Base-by-base conservation (phyloP, 768 basidiomycete species). In the Xerocomus brunneocitrinus region DNA sequence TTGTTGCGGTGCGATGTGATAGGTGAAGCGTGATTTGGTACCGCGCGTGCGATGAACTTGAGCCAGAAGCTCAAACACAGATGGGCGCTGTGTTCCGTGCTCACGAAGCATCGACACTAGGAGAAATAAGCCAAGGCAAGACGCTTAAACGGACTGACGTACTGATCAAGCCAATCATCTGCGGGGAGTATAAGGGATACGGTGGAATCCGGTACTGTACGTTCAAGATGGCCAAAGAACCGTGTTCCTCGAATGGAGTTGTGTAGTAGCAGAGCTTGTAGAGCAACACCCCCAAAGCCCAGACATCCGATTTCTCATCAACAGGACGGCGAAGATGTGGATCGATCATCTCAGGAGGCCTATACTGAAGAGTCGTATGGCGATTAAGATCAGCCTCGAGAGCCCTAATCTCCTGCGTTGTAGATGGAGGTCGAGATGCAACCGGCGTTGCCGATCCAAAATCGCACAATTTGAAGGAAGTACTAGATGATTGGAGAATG, bases 181-280 rank as follows among this genome's bases (percentile, higher is more conserved):
- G 81, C 5, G 77, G 71, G 2, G 93, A 95, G 67, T 95, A 97
- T 2, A 87, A 79, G 1, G 91, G 91, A 68, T 91, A 94, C 32
- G 90, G 82, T 2, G 92, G 93, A 44, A 89, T 89, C 59, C 85
- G 87, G 70, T 98, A 99, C 63, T 95, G 92, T 34, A 95, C 95
- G 64, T 98, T 98, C 58, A 98, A 77, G 57, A 98, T 98, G 3
- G 97, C 97, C 48, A 99, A 74, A 3, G 92, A 90, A 0, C 95
- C 95, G 61, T 98, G 94, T 65, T 98, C 95, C 70, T 99, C 97
- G 64, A 99, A 99, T 0, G 97, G 97, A 0, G 97, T 99, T 0
- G 95, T 99, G 70, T 99, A 99, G 73, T 98, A 99, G 70, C 97
- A 98, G 13, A 99, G 82, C 75, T 98, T 99, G 77, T 98, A 99